A percentile compares a stretch with the other conserved stretches of the same genome.
These are phyloP conservation scores for Amaranthus tricolor DNA, from an alignment of 179 eudicot genomes.

Conservation along the genomic window DNA sequence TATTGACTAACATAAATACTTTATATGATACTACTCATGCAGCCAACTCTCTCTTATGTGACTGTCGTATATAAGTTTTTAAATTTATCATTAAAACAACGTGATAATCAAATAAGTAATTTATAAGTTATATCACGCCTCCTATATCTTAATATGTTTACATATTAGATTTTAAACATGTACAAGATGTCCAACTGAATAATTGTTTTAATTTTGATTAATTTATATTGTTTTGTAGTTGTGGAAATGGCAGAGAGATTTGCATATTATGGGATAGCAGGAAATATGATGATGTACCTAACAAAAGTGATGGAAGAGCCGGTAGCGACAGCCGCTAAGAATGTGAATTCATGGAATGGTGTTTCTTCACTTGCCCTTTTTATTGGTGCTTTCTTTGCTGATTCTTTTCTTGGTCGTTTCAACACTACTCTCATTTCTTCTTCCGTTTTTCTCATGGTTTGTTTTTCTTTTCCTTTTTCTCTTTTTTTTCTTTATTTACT, in stretches of 20 bases:
- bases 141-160: no score
- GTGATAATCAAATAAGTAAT: no score
- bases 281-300: constrained; percentile 59
- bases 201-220: no score
- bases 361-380: constrained; percentile 52
- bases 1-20: no score
- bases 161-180: no score
- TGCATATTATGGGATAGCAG: constrained; percentile 63
- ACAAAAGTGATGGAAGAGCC: constrained; percentile 42
- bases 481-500: not conserved
- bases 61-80: no score
- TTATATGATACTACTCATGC: no score
- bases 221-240: constrained; percentile 29
- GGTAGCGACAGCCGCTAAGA: constrained; percentile 57
- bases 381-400: constrained; percentile 71
- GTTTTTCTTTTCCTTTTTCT: constrained; percentile 6
- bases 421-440: constrained; percentile 57
- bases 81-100: no score
- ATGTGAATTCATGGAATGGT: constrained; percentile 63
- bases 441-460: constrained; percentile 48
- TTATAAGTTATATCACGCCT: no score
- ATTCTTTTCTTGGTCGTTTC: constrained; percentile 69
- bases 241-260: constrained; percentile 79
- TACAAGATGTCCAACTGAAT: no score
- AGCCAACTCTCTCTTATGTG: no score